These are phyloP conservation scores for Aulographum hederae DNA, from an alignment of 2,329 filamentous ascomycete species.

Conservation along the genomic window DNA sequence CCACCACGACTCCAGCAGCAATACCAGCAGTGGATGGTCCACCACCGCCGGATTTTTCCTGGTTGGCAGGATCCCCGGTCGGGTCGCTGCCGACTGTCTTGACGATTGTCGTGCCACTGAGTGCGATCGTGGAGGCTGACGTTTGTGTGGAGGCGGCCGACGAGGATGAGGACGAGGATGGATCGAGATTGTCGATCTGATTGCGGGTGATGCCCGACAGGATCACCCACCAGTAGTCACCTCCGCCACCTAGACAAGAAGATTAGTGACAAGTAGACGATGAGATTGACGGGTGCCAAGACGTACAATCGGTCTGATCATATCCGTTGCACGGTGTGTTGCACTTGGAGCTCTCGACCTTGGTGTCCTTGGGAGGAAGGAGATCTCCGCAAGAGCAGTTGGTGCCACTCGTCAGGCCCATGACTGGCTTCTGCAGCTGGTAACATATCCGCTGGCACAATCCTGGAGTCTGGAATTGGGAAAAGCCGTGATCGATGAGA, in stretches of 20 bases:
- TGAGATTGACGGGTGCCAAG: background rate
- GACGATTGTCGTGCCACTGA: constrained; percentile 15
- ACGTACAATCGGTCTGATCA: constrained; percentile 44
- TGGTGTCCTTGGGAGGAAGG: constrained; percentile 38
- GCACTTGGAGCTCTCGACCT: constrained; percentile 43
- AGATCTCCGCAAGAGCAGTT: constrained; percentile 57
- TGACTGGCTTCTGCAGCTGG: constrained; percentile 32
- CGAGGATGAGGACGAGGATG: constrained; percentile 6
- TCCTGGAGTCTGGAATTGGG: constrained; percentile 34
- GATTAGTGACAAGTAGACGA: background rate
- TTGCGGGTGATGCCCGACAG: constrained; percentile 29
- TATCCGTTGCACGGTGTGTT: constrained; percentile 47
- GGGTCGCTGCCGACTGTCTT: constrained; percentile 15
- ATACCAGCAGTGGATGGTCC: constrained; percentile 64
- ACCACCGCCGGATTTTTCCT: constrained; percentile 11
- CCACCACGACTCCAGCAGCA: constrained; percentile 73
- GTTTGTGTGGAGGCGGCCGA: constrained; percentile 4
- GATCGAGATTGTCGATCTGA: constrained; percentile 16
- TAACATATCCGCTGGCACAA: constrained; percentile 36
- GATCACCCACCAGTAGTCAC: constrained; percentile 30
- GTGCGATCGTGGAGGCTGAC: constrained; percentile 11
- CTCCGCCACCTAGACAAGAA: constrained; percentile 36
- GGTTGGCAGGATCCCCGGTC: background rate
- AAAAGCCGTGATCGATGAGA: constrained; percentile 28
- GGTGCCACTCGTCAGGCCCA: constrained; percentile 40